Base-by-base conservation (phyloP, 352 stramenopile genomes). In the Phytophthora macrochlamydospora region DNA sequence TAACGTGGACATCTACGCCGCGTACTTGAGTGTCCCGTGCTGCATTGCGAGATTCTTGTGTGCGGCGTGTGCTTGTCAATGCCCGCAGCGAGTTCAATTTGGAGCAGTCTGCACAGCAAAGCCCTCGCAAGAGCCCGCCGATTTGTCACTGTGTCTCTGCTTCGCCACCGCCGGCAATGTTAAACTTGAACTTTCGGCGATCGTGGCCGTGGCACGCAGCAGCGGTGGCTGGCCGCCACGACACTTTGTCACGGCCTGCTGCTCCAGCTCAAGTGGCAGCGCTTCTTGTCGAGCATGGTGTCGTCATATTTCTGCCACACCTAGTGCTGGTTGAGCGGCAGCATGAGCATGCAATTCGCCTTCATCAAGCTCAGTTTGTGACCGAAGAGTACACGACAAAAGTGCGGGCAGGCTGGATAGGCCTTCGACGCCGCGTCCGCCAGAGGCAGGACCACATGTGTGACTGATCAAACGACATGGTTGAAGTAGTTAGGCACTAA, bases 101-200 rank as follows among this genome's bases (percentile, higher is more conserved):
- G 18, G 18, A 24, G 18, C 18, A 24, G 18, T 24, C 18, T 24
- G 18, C 18, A 24, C 18, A 24, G 18, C 18, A 24, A 24, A 24
- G 18, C 18, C 18, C 18, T 24, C 18, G 18, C 18, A 24, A 24
- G 0, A 24, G 18, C 18, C 35, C 35, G 35, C 35, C 35, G 35
- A 40, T 40, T 40, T 11, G 35, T 0, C 35, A 11, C 35, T 1
- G 35, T 40, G 35, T 40, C 35, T 40, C 9, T 40, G 35, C 35
- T 11, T 40, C 35, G 35, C 35, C 35, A 40, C 35, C 35, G 35
- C 46, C 38, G 38, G 48, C 49, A 64, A n/a, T 35, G 6, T 11
- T 11, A 40, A 40, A 30, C 58, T 66, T 66, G 50, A 60, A 60
- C 49, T 60, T 66, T 31, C 45, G 42, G 42, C 54, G 30, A 52